Evolutionary conservation across 495 filamentous ascomycete species (phyloP).

Genomic region (Melanomma pulvis-pyrius): DNA sequence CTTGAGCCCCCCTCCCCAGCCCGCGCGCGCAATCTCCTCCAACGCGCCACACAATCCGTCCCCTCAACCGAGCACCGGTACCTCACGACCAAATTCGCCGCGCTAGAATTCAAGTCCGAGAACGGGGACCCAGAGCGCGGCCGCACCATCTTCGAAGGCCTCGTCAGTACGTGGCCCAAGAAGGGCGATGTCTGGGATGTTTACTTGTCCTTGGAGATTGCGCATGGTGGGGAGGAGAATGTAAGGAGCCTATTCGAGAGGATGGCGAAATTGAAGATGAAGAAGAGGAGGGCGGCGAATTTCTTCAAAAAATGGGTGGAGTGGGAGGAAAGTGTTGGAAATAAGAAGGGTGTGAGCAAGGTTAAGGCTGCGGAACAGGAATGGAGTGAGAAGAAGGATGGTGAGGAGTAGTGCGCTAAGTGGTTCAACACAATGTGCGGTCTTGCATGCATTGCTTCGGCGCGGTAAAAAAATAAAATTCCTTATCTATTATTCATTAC

Average conservation of each 20-base stretch:
- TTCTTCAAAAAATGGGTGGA: slow-evolving; percentile 47
- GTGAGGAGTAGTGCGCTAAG: slow-evolving; percentile 8
- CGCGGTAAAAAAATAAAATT: no score
- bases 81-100: slow-evolving; percentile 83
- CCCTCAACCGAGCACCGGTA: slow-evolving; percentile 69
- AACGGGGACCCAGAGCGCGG: slow-evolving; percentile 88
- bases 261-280: slow-evolving; percentile 66
- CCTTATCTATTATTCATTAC: no score
- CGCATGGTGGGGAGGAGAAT: slow-evolving; percentile 62
- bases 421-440: no score
- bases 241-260: slow-evolving; percentile 79
- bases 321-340: slow-evolving; percentile 45
- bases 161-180: slow-evolving; percentile 82
- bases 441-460: no score
- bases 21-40: slow-evolving; percentile 76
- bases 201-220: slow-evolving; percentile 81
- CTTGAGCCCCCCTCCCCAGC: slow-evolving; percentile 59
- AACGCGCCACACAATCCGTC: slow-evolving; percentile 83
- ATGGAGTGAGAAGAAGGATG: slow-evolving; percentile 37
- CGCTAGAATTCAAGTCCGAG: slow-evolving; percentile 82
- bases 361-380: slow-evolving; percentile 42
- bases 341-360: slow-evolving; percentile 38
- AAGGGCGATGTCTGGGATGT: slow-evolving; percentile 91
- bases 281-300: slow-evolving; percentile 42
- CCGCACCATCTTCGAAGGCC: slow-evolving; percentile 88